These are phyloP conservation scores for Corrigiola litoralis DNA, from an alignment of 179 eudicot genomes.

Conservation along the genomic window DNA sequence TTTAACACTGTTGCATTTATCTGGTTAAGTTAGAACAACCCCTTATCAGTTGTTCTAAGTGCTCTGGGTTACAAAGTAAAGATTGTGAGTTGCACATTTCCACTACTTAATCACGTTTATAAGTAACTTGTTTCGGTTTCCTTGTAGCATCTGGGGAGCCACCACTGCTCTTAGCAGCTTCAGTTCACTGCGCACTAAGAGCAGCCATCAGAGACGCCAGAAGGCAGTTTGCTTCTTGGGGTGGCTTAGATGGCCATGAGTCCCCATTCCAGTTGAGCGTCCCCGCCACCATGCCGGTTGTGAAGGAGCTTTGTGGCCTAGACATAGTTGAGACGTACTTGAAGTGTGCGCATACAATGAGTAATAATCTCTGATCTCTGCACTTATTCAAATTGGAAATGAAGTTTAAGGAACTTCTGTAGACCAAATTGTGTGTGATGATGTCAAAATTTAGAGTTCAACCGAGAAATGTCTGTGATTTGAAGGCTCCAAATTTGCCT, in stretches of 20 bases:
- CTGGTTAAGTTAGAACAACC: no score
- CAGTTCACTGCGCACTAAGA: constrained; percentile 81
- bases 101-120: background rate
- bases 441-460: no score
- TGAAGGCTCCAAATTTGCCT: no score
- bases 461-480: no score
- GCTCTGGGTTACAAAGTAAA: no score
- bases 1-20: no score
- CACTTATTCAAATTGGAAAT: no score
- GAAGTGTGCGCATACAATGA: constrained; percentile 15
- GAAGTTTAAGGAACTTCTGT: no score
- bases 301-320: constrained; percentile 81
- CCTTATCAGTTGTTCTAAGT: no score
- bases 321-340: constrained; percentile 57
- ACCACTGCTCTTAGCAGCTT: constrained; percentile 70
- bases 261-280: constrained; percentile 53
- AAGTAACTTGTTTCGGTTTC: background rate
- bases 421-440: no score
- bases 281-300: constrained; percentile 87
- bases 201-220: constrained; percentile 83
- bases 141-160: constrained; percentile 96
- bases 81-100: no score
- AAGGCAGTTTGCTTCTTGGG: constrained; percentile 59
- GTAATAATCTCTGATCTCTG: no score
- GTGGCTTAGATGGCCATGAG: constrained; percentile 29